Evolutionary conservation across 306 rosid genomes (phyloP), one percentile per base, ranked within the genome.

Genomic region (Casuarina glauca): DNA sequence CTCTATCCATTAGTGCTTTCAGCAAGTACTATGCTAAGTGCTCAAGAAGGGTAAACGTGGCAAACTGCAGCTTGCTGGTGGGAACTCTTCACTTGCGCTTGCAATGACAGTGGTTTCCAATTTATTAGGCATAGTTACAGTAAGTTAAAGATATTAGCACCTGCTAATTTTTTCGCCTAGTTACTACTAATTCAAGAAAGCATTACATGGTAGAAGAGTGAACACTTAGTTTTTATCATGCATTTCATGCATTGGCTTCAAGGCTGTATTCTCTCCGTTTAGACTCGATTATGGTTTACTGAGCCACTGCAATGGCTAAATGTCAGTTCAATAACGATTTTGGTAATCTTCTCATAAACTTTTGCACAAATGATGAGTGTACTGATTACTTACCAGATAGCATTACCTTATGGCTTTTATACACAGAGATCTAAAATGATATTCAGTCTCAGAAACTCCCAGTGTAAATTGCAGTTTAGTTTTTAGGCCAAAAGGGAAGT

Each of bases 61-160:
- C 35, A 42, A 43, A 42, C 8, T 67, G 50, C 50, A 67, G 71
- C 50, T 17, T 67, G 51, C n/a, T 11, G 35, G 48, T 67, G 71
- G 71, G 71, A 67, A 67, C 71, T 67, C 36, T 42, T 32, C 50
- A 17, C 71, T 67, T 67, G 71, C 71, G 17, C 71, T 67, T 67
- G 71, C 71, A 41, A 1, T 67, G 71, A 67, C 71, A 41, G 71
- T 67, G 71, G 42, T 42, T 9, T 67, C 71, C 42, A 67, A 67
- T 17, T 43, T 67, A 67, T 67, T 67, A 43, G 71, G 50, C 71
- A 67, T 67, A 41, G 41, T 67, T 9, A 67, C 16, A 17, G 51
- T 67, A 67, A 42, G 71, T 67, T 42, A 19, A 16, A 67, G 35
- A 17, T 41, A 16, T 12, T 32, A 35, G 26, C 9, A 35, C 42